phyloP scores from a whole-genome alignment of 768 basidiomycete genomes.

The Ephemerocybe angulata region DNA sequence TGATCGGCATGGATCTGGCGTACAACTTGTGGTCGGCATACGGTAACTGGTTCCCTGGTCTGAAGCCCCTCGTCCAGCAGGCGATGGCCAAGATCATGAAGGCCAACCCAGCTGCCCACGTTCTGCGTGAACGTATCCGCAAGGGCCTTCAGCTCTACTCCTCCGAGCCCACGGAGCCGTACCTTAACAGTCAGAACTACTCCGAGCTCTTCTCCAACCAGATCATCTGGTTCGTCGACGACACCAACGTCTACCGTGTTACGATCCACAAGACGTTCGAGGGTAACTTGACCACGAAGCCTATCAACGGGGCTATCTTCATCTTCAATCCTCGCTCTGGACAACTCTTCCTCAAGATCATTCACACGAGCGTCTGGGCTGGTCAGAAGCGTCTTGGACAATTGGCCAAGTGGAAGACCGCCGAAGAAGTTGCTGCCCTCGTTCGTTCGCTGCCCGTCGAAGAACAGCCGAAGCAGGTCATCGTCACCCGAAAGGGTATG shows the following conservation, averaged over 20 bases:
- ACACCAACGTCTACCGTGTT: constrained; percentile 99
- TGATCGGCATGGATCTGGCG: constrained; percentile 98
- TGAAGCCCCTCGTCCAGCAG: constrained; percentile 97
- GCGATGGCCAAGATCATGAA: constrained; percentile 99
- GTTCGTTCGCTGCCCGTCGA: constrained; percentile 98
- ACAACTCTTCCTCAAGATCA: constrained; percentile 97
- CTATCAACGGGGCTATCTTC: constrained; percentile 97
- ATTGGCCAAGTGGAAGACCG: constrained; percentile 99
- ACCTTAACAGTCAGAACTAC: constrained; percentile 97
- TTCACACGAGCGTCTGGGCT: constrained; percentile 99
- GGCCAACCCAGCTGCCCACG: constrained; percentile 96
- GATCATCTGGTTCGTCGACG: constrained; percentile 99
- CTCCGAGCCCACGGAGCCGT: constrained; percentile 98
- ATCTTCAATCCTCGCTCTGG: constrained; percentile 99
- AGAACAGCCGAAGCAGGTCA: constrained; percentile 99
- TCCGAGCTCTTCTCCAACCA: constrained; percentile 97
- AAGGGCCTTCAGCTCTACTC: constrained; percentile 98
- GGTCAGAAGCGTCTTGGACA: constrained; percentile 99
- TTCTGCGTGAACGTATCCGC: constrained; percentile 95
- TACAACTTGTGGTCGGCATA: constrained; percentile 99
- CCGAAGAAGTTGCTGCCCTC: constrained; percentile 98
- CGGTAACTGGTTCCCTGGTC: constrained; percentile 98
- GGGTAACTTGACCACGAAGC: constrained; percentile 99
- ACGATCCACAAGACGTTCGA: constrained; percentile 99
- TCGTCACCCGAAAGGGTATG: constrained; percentile 99